A percentile compares a stretch with the other conserved stretches of the same genome.
Conservation (phyloP, 176 grass and related monocot genomes). For the Luzula sylvatica region DNA sequence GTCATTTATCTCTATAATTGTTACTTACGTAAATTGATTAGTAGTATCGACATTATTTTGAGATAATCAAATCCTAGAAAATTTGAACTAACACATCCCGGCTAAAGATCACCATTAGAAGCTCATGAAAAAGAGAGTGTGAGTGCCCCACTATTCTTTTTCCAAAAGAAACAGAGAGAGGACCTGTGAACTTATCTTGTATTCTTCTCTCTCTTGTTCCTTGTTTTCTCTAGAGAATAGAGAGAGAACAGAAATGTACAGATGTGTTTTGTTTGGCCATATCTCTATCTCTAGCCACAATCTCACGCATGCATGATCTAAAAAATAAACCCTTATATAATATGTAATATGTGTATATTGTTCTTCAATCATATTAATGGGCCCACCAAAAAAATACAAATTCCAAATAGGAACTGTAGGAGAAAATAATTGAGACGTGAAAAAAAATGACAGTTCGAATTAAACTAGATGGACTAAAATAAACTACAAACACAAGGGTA, state of each 20-base stretch:
- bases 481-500: neutral
- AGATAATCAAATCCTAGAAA: too few relatives aligned
- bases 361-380: neutral
- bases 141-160: neutral
- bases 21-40: too few relatives aligned
- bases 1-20: too few relatives aligned
- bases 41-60: too few relatives aligned
- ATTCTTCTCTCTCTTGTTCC: neutral
- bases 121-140: neutral
- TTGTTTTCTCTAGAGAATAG: neutral
- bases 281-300: neutral
- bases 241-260: constrained; percentile 2
- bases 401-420: neutral
- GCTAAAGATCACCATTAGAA: too few relatives aligned
- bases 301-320: neutral
- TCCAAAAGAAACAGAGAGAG: neutral
- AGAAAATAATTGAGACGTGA: neutral
- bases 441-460: neutral
- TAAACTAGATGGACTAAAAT: neutral
- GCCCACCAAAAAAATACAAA: neutral
- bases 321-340: neutral
- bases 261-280: constrained; percentile 2
- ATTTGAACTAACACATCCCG: too few relatives aligned
- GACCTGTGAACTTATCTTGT: constrained; percentile 5
- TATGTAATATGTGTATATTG: neutral